Percentiles rank a stretch among this genome's conserved stretches.
Conservation (phyloP, 2,329 filamentous ascomycete genomes). For the Epichloe gansuensis region DNA sequence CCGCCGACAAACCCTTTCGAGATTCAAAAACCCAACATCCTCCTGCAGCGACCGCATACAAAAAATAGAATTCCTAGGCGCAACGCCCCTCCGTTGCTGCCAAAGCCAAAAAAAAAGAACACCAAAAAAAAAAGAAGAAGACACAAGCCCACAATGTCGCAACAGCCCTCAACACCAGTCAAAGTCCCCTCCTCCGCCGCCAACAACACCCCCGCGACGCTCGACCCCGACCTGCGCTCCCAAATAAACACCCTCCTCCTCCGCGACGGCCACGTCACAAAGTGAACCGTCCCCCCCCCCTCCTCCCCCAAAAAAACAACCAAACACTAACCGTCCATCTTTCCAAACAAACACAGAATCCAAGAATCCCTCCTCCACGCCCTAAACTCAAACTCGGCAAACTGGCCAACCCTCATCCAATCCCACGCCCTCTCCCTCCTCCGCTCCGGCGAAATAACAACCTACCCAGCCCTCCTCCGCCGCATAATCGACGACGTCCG, state of each 20-base stretch:
- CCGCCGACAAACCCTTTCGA: too few species aligned
- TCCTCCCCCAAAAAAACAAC: background rate
- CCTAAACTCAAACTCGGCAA: conserved; percentile 43
- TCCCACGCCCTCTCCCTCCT: conserved; percentile 46
- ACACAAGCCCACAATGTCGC: conserved; percentile 25
- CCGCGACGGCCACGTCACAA: conserved; percentile 44
- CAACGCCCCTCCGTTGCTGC: background rate
- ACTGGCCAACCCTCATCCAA: conserved; percentile 51
- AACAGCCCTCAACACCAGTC: conserved; percentile 39
- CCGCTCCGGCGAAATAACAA: conserved; percentile 44
- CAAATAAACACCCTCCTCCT: conserved; percentile 48
- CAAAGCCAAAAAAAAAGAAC: background rate
- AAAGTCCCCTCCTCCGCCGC: conserved; percentile 49
- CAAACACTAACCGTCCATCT: background rate
- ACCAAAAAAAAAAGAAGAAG: background rate
- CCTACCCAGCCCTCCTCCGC: conserved; percentile 47
- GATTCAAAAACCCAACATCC: too few species aligned
- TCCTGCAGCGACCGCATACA: too few species aligned
- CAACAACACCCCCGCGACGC: conserved; percentile 46
- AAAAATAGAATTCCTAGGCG: too few species aligned
- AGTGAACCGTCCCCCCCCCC: conserved; percentile 28
- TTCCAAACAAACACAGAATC: conserved; percentile 30
- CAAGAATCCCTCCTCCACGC: conserved; percentile 51
- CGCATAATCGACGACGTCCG: conserved; percentile 51
- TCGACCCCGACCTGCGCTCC: conserved; percentile 48